Evolutionary conservation across 371 early-diverging fungal genomes (phyloP).

Genomic region (Syncephalastrum contaminatum): DNA sequence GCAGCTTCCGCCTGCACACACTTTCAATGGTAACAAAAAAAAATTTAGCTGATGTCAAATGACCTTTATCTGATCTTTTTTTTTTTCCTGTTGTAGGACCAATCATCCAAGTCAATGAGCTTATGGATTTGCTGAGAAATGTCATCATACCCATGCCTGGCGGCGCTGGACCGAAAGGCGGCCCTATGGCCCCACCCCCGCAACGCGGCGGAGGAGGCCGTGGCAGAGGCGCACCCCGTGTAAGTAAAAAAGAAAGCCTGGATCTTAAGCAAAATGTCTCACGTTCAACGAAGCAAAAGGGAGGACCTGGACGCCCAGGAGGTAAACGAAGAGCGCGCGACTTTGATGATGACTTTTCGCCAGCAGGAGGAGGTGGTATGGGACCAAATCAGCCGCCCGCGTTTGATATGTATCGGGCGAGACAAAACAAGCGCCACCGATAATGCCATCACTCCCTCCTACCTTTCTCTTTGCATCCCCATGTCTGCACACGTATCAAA

Average conservation of each 20-base stretch:
- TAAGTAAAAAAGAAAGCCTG: slow-evolving; percentile 3
- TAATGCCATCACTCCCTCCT: too few species aligned
- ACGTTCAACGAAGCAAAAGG: slow-evolving; percentile 5
- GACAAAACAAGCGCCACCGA: slow-evolving; percentile 57
- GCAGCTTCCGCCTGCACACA: slow-evolving; percentile 50
- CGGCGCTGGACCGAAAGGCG: slow-evolving; percentile 18
- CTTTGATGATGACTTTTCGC: slow-evolving; percentile 55
- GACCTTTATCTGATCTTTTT: background rate
- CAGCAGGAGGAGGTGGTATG: slow-evolving; percentile 48
- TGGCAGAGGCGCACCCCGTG: slow-evolving; percentile 26
- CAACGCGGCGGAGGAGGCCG: slow-evolving; percentile 29
- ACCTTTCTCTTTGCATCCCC: too few species aligned
- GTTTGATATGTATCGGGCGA: slow-evolving; percentile 57
- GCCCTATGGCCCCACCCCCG: slow-evolving; percentile 16
- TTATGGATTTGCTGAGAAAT: slow-evolving; percentile 52
- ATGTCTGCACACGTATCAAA: too few species aligned
- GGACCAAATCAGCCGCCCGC: slow-evolving; percentile 64
- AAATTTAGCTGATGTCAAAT: background rate
- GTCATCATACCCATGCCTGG: slow-evolving; percentile 46
- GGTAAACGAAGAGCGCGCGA: slow-evolving; percentile 47
- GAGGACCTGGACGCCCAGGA: slow-evolving; percentile 25
- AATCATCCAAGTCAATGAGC: slow-evolving; percentile 43
- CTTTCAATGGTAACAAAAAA: slow-evolving; percentile 43
- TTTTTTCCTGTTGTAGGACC: slow-evolving; percentile 25
- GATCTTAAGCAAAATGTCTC: background rate